Evolutionary conservation across 2,329 filamentous ascomycete genomes (phyloP).

Genomic region (Xylogone sp.): DNA sequence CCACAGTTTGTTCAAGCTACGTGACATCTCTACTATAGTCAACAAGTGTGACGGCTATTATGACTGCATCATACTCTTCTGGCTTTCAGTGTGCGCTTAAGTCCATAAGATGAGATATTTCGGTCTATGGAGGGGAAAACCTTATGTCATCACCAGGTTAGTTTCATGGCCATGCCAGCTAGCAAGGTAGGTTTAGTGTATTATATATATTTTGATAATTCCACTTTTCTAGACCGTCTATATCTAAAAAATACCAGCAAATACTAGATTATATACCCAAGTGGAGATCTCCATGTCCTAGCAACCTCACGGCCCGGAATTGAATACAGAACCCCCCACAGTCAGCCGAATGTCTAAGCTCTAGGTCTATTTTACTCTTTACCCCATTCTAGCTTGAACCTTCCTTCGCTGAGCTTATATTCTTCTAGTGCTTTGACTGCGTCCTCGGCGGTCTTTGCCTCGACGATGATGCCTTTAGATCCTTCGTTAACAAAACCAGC

Average conservation of each 20-base stretch:
- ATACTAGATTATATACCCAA: not conserved
- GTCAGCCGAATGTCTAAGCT: not conserved
- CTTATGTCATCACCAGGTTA: no score
- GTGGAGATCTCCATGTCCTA: no score
- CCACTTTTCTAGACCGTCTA: not conserved
- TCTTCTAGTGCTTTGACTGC: constrained; percentile 66
- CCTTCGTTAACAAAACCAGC: constrained; percentile 71
- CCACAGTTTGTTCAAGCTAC: not conserved
- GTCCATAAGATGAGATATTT: no score
- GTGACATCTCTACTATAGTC: not conserved
- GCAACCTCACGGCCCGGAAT: no score
- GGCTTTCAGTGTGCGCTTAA: not conserved
- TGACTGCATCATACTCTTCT: not conserved
- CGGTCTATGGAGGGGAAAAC: no score
- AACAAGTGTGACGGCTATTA: not conserved
- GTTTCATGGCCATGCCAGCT: no score
- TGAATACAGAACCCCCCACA: not conserved
- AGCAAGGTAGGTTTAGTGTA: no score
- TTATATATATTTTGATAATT: not conserved
- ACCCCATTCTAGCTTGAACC: constrained; percentile 81
- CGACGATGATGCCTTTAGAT: constrained; percentile 74
- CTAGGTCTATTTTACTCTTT: constrained; percentile 21
- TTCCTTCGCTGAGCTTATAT: constrained; percentile 72
- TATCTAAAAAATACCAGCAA: not conserved
- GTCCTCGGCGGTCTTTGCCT: constrained; percentile 68